A percentile compares a stretch with the other conserved stretches of the same genome.
phyloP scores from a whole-genome alignment of 495 filamentous ascomycete genomes.

The Echria macrotheca region DNA sequence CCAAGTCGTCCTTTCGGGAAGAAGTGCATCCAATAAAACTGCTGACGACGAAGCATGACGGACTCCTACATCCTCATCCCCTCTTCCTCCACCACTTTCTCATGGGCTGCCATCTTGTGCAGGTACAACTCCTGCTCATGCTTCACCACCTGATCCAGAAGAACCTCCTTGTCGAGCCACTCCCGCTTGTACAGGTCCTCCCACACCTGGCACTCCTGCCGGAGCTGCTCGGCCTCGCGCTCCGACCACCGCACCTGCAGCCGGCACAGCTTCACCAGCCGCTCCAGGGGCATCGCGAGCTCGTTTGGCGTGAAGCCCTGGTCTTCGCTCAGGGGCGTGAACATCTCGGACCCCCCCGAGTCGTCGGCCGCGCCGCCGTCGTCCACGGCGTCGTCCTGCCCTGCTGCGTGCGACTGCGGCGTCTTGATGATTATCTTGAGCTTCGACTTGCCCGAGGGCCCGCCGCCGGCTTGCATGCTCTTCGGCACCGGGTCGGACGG shows the following conservation, averaged over 20 bases:
- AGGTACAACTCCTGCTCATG: slow-evolving; percentile 50
- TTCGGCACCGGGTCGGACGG: slow-evolving; percentile 84
- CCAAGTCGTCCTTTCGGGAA: no score
- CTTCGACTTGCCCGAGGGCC: slow-evolving; percentile 54
- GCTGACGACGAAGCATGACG: no score
- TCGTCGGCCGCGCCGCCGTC: slow-evolving; percentile 48
- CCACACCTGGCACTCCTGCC: slow-evolving; percentile 56
- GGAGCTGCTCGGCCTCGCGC: slow-evolving; percentile 59
- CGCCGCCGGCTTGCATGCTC: slow-evolving; percentile 51
- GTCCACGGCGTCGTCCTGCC: slow-evolving; percentile 48
- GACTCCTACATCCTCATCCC: no score
- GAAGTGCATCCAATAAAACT: no score
- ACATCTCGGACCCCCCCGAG: slow-evolving; percentile 37
- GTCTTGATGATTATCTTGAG: slow-evolving; percentile 61
- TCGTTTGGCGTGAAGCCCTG: slow-evolving; percentile 70
- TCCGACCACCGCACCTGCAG: slow-evolving; percentile 78
- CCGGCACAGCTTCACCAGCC: slow-evolving; percentile 68
- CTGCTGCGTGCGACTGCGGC: slow-evolving; percentile 48
- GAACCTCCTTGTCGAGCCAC: slow-evolving; percentile 77
- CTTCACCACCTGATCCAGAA: slow-evolving; percentile 50
- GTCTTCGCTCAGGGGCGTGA: slow-evolving; percentile 51
- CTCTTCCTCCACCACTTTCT: no score
- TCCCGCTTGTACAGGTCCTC: slow-evolving; percentile 66
- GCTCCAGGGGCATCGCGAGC: slow-evolving; percentile 57
- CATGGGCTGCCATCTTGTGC: no score